These are phyloP conservation scores for Lathyrus aphaca DNA, from an alignment of 306 rosid genomes.

Conservation along the genomic window DNA sequence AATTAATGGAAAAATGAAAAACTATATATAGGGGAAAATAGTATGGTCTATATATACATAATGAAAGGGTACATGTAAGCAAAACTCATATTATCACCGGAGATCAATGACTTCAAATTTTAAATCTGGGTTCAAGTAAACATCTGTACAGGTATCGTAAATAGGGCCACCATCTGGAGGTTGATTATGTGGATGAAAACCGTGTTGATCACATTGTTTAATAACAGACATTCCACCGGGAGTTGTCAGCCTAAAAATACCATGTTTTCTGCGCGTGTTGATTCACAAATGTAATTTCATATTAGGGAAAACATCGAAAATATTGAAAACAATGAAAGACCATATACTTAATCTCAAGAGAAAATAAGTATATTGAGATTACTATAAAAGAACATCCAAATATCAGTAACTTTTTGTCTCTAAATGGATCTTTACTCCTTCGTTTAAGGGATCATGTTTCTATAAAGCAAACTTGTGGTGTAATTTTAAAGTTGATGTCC, in stretches of 20 bases:
- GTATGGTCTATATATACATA: conserved; percentile 40
- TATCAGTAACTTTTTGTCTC: neutral
- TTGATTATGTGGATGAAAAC: conserved; percentile 79
- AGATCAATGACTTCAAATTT: conserved; percentile 93
- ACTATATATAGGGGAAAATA: conserved; percentile 29
- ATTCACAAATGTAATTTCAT: conserved; percentile 32
- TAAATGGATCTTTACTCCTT: neutral
- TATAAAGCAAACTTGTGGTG: neutral
- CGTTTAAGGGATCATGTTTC: neutral
- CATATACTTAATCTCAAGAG: neutral
- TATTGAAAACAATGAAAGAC: neutral
- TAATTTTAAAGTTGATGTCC: conserved; percentile 7
- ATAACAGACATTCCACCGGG: conserved; percentile 96
- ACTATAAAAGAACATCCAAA: neutral
- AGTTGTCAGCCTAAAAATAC: conserved; percentile 86
- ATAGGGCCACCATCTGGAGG: conserved; percentile 96
- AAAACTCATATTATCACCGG: conserved; percentile 50
- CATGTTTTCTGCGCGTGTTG: conserved; percentile 71
- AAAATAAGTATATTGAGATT: neutral
- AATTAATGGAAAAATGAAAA: conserved; percentile 30
- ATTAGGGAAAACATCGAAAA: neutral
- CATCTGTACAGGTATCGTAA: conserved; percentile 84
- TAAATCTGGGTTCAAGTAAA: conserved; percentile 81
- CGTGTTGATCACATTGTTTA: conserved; percentile 86
- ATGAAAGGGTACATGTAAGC: conserved; percentile 17